Conservation (phyloP, 306 rosid genomes). For the Malus domestica region DNA sequence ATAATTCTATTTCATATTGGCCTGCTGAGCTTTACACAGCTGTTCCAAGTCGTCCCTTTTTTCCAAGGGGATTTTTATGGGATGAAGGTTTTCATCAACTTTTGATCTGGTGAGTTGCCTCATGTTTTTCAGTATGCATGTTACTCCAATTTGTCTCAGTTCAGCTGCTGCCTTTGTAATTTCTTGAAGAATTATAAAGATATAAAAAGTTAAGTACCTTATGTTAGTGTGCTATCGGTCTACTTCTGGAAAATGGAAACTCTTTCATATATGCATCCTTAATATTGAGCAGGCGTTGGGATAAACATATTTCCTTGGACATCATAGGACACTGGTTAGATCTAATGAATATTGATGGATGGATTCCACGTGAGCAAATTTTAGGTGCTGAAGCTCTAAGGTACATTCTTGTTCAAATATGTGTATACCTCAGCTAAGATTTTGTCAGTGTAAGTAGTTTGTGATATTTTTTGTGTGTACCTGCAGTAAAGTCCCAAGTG, state of each 20-base stretch:
- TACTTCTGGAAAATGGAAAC: not conserved
- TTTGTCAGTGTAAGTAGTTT: slow-evolving; percentile 10
- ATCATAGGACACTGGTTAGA: slow-evolving; percentile 94
- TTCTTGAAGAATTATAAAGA: not conserved
- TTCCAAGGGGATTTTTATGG: slow-evolving; percentile 99
- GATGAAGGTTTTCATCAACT: slow-evolving; percentile 99
- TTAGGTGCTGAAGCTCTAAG: slow-evolving; percentile 91
- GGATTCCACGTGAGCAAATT: slow-evolving; percentile 99
- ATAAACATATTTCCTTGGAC: slow-evolving; percentile 73
- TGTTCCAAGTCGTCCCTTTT: slow-evolving; percentile 89
- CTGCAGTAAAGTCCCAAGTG: slow-evolving; percentile 84
- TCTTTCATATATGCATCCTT: slow-evolving; percentile 2
- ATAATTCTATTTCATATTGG: slow-evolving; percentile 64
- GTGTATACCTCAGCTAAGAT: slow-evolving; percentile 9
- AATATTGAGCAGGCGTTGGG: slow-evolving; percentile 81
- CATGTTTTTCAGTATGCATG: not conserved
- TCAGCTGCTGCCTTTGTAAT: not conserved
- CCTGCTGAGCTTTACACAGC: slow-evolving; percentile 95
- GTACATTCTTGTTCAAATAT: slow-evolving; percentile 33
- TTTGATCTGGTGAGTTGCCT: slow-evolving; percentile 63
- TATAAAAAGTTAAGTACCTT: not conserved
- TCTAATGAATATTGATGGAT: slow-evolving; percentile 89
- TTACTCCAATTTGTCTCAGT: slow-evolving; percentile 5
- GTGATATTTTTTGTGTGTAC: slow-evolving; percentile 12
- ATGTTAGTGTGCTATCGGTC: not conserved